A percentile compares a stretch with the other conserved stretches of the same genome.
Evolutionary conservation across 306 rosid genomes (phyloP).

Genomic region (Cicer chorassanicum): DNA sequence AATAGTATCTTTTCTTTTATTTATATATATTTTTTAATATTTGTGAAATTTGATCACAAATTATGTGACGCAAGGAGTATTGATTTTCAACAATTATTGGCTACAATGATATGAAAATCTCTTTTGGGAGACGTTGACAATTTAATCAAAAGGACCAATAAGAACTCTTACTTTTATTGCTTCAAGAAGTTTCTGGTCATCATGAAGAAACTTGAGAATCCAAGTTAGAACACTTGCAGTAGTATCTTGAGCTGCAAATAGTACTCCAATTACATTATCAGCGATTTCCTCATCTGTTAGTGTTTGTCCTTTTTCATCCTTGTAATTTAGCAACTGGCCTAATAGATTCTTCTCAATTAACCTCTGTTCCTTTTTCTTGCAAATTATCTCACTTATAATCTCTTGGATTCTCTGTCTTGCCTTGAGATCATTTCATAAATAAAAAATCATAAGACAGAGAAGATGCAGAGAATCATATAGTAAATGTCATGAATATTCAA

Average conservation of each 20-base stretch:
- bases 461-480: background rate
- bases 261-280: conserved; percentile 85
- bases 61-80: background rate
- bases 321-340: conserved; percentile 65
- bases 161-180: conserved; percentile 58
- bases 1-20: too few relatives aligned
- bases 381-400: conserved; percentile 66
- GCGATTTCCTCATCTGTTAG: conserved; percentile 69
- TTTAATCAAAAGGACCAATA: background rate
- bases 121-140: background rate
- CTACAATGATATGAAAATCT: conserved; percentile 40
- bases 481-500: too few relatives aligned
- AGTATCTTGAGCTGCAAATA: conserved; percentile 96
- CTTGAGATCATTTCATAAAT: conserved; percentile 43
- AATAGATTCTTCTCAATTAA: conserved; percentile 58
- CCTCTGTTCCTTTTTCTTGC: conserved; percentile 66
- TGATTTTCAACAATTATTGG: conserved; percentile 39
- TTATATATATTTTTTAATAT: too few relatives aligned
- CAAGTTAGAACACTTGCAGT: conserved; percentile 90
- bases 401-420: conserved; percentile 74
- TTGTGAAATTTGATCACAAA: too few relatives aligned
- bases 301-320: conserved; percentile 53
- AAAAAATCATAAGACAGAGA: background rate
- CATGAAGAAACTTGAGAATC: conserved; percentile 89
- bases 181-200: conserved; percentile 76